Conservation (phyloP, 371 early-diverging fungal species). For the Phascolomyces articulosus region DNA sequence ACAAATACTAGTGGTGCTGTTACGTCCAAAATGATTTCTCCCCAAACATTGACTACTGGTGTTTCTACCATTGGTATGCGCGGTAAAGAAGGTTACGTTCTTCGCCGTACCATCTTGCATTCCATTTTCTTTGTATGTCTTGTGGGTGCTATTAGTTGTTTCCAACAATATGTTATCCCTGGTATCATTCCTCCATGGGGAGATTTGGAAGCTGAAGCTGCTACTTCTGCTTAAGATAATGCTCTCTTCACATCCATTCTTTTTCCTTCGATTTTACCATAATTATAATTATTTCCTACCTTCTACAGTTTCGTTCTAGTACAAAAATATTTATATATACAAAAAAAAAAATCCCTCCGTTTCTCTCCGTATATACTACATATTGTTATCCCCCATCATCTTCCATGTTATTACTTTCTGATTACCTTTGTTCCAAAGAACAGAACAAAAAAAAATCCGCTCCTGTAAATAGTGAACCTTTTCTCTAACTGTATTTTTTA, state of each 20-base stretch:
- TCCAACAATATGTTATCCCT: constrained; percentile 52
- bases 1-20: constrained; percentile 53
- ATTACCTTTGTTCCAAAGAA: no score
- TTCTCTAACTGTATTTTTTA: no score
- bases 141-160: constrained; percentile 43
- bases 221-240: background rate
- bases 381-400: no score
- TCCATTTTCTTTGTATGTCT: constrained; percentile 42
- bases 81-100: constrained; percentile 47
- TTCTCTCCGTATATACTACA: no score
- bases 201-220: background rate
- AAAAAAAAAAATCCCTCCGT: no score
- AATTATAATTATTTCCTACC: no score
- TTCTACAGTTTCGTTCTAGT: no score
- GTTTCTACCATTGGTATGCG: constrained; percentile 50
- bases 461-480: no score
- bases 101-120: constrained; percentile 48
- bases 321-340: no score
- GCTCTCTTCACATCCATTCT: background rate
- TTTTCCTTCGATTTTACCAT: background rate
- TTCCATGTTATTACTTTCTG: no score
- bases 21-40: constrained; percentile 53
- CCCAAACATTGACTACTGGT: constrained; percentile 55
- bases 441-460: no score
- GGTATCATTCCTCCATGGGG: constrained; percentile 44